These are phyloP conservation scores for Capronia americana DNA, from an alignment of 2,329 filamentous ascomycete species.

Conservation along the genomic window DNA sequence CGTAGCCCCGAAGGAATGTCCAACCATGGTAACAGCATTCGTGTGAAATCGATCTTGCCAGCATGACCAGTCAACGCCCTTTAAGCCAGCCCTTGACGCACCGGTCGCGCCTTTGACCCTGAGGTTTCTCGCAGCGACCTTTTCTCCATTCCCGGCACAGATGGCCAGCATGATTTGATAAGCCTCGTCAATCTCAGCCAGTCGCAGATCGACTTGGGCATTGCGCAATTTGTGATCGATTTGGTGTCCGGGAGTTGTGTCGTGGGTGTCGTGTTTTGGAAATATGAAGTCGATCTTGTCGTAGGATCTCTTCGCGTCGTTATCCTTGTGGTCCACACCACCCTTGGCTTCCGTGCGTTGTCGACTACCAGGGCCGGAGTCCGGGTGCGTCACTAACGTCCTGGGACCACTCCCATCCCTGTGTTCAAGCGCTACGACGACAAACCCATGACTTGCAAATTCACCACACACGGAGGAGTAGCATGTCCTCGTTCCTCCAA, in stretches of 20 bases:
- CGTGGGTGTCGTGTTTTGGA: constrained; percentile 60
- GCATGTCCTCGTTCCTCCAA: constrained; percentile 68
- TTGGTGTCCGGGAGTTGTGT: constrained; percentile 61
- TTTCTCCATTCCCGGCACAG: constrained; percentile 60
- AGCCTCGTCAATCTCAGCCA: constrained; percentile 70
- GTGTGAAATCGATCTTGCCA: constrained; percentile 65
- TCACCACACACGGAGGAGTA: constrained; percentile 70
- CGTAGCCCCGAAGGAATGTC: constrained; percentile 72
- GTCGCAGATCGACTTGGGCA: constrained; percentile 67
- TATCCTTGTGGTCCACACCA: constrained; percentile 47
- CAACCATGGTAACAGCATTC: constrained; percentile 65
- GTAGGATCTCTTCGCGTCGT: constrained; percentile 49
- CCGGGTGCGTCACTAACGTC: constrained; percentile 65
- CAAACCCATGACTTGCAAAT: constrained; percentile 69
- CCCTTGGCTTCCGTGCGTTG: constrained; percentile 42
- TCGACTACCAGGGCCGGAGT: constrained; percentile 43
- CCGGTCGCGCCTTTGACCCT: constrained; percentile 64
- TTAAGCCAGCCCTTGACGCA: constrained; percentile 64
- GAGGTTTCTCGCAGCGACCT: constrained; percentile 60
- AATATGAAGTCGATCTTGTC: constrained; percentile 59
- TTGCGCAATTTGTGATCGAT: constrained; percentile 65
- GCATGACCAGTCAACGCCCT: constrained; percentile 61
- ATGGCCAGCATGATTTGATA: constrained; percentile 64
- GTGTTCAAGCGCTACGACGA: constrained; percentile 70
- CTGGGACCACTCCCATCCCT: constrained; percentile 68